A percentile compares a stretch with the other conserved stretches of the same genome.
Evolutionary conservation across 139 green algal species (phyloP).

Genomic region (Zygnema cylindricum): DNA sequence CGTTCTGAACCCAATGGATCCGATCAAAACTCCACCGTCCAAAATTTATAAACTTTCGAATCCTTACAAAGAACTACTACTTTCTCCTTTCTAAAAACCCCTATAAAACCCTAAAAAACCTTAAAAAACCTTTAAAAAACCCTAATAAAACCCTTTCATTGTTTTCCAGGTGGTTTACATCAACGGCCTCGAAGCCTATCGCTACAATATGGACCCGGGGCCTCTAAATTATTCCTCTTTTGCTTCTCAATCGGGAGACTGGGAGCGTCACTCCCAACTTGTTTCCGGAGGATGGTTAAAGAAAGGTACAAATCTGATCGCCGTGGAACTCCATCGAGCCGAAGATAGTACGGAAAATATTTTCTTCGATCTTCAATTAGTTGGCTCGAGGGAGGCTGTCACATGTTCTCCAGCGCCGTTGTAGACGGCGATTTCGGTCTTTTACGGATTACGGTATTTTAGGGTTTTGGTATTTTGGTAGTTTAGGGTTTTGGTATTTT

Average conservation of each 20-base stretch:
- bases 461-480: no score
- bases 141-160: no score
- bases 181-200: not conserved
- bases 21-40: no score
- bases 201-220: not conserved
- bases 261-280: not conserved
- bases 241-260: not conserved
- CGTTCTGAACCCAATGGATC: no score
- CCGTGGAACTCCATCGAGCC: not conserved
- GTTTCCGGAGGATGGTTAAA: slow-evolving; percentile 8
- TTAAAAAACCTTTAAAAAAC: no score
- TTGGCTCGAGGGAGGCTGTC: not conserved
- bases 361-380: slow-evolving; percentile 1
- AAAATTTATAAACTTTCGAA: no score
- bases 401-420: not conserved
- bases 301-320: slow-evolving; percentile 3
- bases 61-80: no score
- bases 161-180: slow-evolving; percentile 11
- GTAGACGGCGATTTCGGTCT: not conserved
- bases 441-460: not conserved
- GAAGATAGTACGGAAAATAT: not conserved
- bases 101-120: no score
- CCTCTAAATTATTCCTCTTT: not conserved
- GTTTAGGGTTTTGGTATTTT: no score
- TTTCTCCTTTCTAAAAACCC: no score